phyloP scores from a whole-genome alignment of 768 basidiomycete species.

The Serpula lacrymans region DNA sequence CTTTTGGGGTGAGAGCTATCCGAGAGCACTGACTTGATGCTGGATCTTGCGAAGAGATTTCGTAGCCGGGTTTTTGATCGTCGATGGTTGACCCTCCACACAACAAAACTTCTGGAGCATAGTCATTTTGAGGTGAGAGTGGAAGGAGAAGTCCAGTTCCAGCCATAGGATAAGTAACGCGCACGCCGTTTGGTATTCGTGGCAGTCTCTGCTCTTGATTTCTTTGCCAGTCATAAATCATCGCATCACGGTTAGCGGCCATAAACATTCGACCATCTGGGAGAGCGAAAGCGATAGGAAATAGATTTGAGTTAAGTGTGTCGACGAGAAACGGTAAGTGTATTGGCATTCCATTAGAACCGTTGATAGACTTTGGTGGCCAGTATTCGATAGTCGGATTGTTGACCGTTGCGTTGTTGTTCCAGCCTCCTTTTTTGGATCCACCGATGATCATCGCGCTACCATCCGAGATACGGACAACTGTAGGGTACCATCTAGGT shows the following conservation, averaged over 20 bases:
- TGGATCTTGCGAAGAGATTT: slow-evolving; percentile 68
- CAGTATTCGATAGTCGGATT: slow-evolving; percentile 82
- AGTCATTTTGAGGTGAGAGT: slow-evolving; percentile 56
- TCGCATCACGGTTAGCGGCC: slow-evolving; percentile 75
- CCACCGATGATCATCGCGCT: slow-evolving; percentile 83
- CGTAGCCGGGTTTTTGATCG: slow-evolving; percentile 54
- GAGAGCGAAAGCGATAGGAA: slow-evolving; percentile 71
- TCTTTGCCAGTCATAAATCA: slow-evolving; percentile 72
- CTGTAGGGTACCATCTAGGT: slow-evolving; percentile 80
- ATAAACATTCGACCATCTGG: slow-evolving; percentile 71
- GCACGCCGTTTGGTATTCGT: slow-evolving; percentile 69
- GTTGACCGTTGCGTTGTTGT: slow-evolving; percentile 76
- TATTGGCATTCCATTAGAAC: slow-evolving; percentile 65
- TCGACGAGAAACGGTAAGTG: slow-evolving; percentile 59
- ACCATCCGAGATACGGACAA: slow-evolving; percentile 67
- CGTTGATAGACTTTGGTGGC: slow-evolving; percentile 73
- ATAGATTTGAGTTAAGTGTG: slow-evolving; percentile 80
- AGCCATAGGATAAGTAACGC: slow-evolving; percentile 82
- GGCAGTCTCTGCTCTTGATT: slow-evolving; percentile 65
- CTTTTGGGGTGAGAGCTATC: slow-evolving; percentile 59
- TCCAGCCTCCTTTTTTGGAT: slow-evolving; percentile 81
- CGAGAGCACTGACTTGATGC: slow-evolving; percentile 75
- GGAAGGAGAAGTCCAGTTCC: slow-evolving; percentile 75
- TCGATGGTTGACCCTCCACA: slow-evolving; percentile 74
- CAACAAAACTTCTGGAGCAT: slow-evolving; percentile 65